Conservation (phyloP, 1,284 basidiomycete species). For the Ustilago hordei region DNA sequence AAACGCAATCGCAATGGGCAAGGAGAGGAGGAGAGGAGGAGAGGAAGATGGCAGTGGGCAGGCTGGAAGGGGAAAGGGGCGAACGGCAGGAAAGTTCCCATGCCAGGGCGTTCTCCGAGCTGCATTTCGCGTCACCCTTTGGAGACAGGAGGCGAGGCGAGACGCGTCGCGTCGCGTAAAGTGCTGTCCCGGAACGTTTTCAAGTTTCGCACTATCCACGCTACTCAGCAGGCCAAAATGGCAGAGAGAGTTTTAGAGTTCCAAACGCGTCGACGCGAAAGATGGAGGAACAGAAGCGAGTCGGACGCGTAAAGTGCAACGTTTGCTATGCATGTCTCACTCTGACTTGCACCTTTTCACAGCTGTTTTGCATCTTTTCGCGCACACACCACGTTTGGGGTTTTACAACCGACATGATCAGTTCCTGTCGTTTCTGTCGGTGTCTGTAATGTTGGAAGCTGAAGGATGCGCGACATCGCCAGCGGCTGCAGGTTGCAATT, state of each 20-base stretch:
- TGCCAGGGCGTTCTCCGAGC: slow-evolving; percentile 39
- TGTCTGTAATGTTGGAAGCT: background rate
- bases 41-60: background rate
- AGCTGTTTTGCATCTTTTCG: background rate
- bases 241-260: background rate
- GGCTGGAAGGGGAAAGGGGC: background rate
- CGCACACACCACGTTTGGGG: background rate
- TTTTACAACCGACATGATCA: background rate
- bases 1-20: background rate
- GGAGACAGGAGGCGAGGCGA: too few species aligned
- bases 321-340: slow-evolving; percentile 24
- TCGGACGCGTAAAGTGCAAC: slow-evolving; percentile 26
- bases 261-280: slow-evolving; percentile 7
- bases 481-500: slow-evolving; percentile 19
- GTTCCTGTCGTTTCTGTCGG: background rate
- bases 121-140: slow-evolving; percentile 11
- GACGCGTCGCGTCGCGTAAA: slow-evolving; percentile 21
- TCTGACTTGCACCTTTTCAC: slow-evolving; percentile 27
- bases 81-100: slow-evolving; percentile 21
- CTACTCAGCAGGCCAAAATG: background rate
- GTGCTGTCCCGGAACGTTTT: background rate
- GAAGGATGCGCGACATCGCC: slow-evolving; percentile 15
- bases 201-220: background rate
- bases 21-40: background rate
- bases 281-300: slow-evolving; percentile 2